Percentiles rank a stretch among this genome's conserved stretches.
Conservation (phyloP, 306 rosid species). For the Quillaja saponaria region DNA sequence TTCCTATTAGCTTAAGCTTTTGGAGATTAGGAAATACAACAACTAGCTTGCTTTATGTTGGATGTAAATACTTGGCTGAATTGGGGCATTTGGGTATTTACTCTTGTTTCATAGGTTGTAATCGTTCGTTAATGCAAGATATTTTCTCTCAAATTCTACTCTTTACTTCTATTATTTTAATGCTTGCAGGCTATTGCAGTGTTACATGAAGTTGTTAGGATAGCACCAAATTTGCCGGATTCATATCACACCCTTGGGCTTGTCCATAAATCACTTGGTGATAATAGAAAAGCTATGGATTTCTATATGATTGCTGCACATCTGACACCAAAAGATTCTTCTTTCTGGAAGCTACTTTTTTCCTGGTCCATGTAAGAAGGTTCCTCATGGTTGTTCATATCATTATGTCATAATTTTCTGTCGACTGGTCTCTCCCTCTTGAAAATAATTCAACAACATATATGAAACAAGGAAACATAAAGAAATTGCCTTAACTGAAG, state of each 20-base stretch:
- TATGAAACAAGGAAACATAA: slow-evolving; percentile 21
- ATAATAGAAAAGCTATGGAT: slow-evolving; percentile 56
- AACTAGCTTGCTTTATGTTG: too few species aligned
- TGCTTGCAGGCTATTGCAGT: slow-evolving; percentile 66
- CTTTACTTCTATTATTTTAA: too few species aligned
- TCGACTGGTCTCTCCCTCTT: slow-evolving; percentile 25
- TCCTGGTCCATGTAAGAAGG: slow-evolving; percentile 65
- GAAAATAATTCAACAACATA: not conserved
- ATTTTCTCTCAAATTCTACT: too few species aligned
- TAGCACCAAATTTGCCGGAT: slow-evolving; percentile 75
- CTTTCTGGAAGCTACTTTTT: slow-evolving; percentile 71
- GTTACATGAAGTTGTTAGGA: slow-evolving; percentile 60
- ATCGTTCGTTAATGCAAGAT: too few species aligned
- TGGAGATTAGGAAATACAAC: too few species aligned
- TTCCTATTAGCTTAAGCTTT: too few species aligned
- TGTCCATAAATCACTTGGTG: slow-evolving; percentile 53
- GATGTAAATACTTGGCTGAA: too few species aligned
- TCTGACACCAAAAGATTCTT: slow-evolving; percentile 67
- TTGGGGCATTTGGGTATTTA: too few species aligned
- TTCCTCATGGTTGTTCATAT: slow-evolving; percentile 28
- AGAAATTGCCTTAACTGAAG: slow-evolving; percentile 7
- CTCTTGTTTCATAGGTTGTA: too few species aligned
- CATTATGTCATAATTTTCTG: slow-evolving; percentile 35
- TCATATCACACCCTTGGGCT: slow-evolving; percentile 89
- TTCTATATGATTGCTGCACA: slow-evolving; percentile 82